Conservation (phyloP, 176 grass and related monocot species). For the Zea mays region Zm-B73-REFERENCE-NAM-5.0 NC_050096.1:38028001-38028500, state of each 20-base stretch:
- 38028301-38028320: slow-evolving; percentile 94
- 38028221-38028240: slow-evolving; percentile 90
- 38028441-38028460: slow-evolving; percentile 19
- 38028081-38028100: slow-evolving; percentile 1
- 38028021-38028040: slow-evolving; percentile 48
- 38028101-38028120: slow-evolving; percentile 13
- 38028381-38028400: slow-evolving; percentile 19
- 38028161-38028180: slow-evolving; percentile 82
- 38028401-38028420: slow-evolving; percentile 1
- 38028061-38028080: slow-evolving; percentile 25
- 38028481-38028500: not conserved
- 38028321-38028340: slow-evolving; percentile 27
- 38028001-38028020: slow-evolving; percentile 57
- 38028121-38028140: slow-evolving; percentile 74
- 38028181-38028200: slow-evolving; percentile 91
- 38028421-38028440: slow-evolving; percentile 16
- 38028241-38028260: slow-evolving; percentile 94
- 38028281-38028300: slow-evolving; percentile 88
- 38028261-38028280: slow-evolving; percentile 94
- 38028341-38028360: slow-evolving; percentile 18
- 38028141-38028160: slow-evolving; percentile 99
- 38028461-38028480: not conserved
- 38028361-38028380: not conserved
- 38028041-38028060: slow-evolving; percentile 68
- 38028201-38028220: slow-evolving; percentile 89